These are phyloP conservation scores for Diatrype stigma DNA, from an alignment of 2,329 filamentous ascomycete species.

Conservation along the genomic window DNA sequence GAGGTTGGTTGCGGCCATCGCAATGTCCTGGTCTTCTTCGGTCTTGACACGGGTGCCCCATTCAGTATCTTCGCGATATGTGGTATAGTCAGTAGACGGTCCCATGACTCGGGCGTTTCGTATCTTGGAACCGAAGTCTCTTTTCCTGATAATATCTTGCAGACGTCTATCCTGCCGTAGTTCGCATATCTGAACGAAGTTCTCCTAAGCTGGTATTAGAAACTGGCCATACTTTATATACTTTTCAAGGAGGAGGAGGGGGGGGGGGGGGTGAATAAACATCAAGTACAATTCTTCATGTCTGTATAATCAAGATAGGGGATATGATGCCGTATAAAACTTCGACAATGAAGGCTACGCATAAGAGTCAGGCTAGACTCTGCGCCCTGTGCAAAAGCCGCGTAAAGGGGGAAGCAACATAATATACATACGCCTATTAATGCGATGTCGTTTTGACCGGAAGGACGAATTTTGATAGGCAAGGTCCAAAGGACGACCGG, in stretches of 20 bases:
- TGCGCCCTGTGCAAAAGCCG: neutral
- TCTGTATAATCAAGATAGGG: neutral
- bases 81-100: conserved; percentile 38
- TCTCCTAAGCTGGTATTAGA: conserved; percentile 48
- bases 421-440: conserved; percentile 67
- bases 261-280: neutral
- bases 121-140: conserved; percentile 75
- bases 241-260: neutral
- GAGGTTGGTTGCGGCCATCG: conserved; percentile 29
- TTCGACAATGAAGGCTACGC: neutral
- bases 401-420: neutral
- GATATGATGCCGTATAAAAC: neutral
- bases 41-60: conserved; percentile 27
- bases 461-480: conserved; percentile 71
- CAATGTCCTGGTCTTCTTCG: conserved; percentile 35
- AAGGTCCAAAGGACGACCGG: conserved; percentile 73
- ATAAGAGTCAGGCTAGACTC: too few relatives aligned
- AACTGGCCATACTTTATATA: neutral
- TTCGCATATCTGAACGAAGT: conserved; percentile 77
- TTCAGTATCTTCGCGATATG: conserved; percentile 22
- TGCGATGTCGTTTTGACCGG: conserved; percentile 72
- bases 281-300: neutral
- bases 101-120: conserved; percentile 75
- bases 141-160: conserved; percentile 70
- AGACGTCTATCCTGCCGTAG: conserved; percentile 66